Base-by-base conservation (phyloP, 2,329 filamentous ascomycete genomes). In the Pseudocercospora macadamiae region DNA sequence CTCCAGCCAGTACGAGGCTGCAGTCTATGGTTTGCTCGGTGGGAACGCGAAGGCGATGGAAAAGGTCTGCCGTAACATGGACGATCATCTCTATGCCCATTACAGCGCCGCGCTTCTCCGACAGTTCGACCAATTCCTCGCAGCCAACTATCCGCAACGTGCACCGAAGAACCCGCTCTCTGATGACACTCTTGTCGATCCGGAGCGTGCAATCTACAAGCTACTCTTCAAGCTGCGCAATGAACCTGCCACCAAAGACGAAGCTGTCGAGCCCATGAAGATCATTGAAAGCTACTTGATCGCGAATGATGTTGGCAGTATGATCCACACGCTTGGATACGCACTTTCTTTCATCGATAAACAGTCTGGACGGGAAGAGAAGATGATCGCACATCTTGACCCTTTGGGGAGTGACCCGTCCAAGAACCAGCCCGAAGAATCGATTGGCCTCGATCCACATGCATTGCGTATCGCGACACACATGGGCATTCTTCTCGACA, bases 1-100 rank as follows among this genome's bases (percentile, higher is more conserved):
- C 23, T 84, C 83, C 1, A 30, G 26, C 47, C 87, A 89, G 52
- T 93, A 92, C 69, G 92, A 99, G 76, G 86, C 87, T 55, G 95
- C 93, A 16, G 91, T 96, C 0, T 97, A 96, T 71, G 93, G 91
- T 25, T 77, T 97, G 10, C 81, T 99, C n/a, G 89, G 89, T 39
- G 95, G 95, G 51, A 91, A 97, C 70, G 83, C 92, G 51, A 78
- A 84, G 34, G 90, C 89, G 52, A 90, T 96, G 9, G 86, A 90
- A 70, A 85, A 85, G 64, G 86, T 93, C 36, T 92, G 90, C 71
- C 82, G 84, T 51, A 86, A 83, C 19, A 96, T 92, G 88, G 91
- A 96, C 66, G 93, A 97, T 70, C 86, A 88, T 67, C 81, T 97
- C 16, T 96, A 95, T 73, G 87, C 89, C 32, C 87, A 93, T 72